Conservation (phyloP, 2,329 filamentous ascomycete species). For the Penicillium sp. region DNA sequence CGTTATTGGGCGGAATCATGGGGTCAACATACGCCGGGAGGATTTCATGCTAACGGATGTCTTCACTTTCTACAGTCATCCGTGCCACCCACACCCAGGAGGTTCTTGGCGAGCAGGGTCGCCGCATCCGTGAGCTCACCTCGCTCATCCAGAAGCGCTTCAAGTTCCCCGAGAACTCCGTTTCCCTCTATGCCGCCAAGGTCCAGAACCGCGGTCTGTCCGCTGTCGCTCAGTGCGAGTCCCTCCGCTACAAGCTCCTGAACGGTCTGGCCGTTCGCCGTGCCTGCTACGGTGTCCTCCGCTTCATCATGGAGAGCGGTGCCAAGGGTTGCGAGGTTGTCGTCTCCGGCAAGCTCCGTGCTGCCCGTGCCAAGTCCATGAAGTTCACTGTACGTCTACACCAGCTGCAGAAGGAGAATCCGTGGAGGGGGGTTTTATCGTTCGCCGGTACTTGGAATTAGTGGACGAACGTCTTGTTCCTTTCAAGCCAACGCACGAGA, state of each 20-base stretch:
- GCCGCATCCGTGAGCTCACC: conserved; percentile 99
- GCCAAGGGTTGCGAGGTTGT: conserved; percentile 99
- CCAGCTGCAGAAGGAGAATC: neutral
- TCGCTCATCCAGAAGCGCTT: conserved; percentile 99
- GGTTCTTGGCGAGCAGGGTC: conserved; percentile 99
- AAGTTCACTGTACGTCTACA: conserved; percentile 85
- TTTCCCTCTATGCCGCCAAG: conserved; percentile 99
- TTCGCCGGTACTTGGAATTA: neutral
- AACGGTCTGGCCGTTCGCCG: conserved; percentile 98
- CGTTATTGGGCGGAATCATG: conserved; percentile 3
- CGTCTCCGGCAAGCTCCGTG: conserved; percentile 97
- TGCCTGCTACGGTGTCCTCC: conserved; percentile 99
- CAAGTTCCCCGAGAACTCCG: conserved; percentile 99
- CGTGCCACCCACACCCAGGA: conserved; percentile 99
- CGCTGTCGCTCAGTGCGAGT: conserved; percentile 99
- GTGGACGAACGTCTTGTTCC: neutral
- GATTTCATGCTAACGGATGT: conserved; percentile 35
- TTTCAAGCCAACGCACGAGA: neutral
- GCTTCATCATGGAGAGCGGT: conserved; percentile 99
- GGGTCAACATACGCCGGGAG: conserved; percentile 6
- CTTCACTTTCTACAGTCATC: conserved; percentile 64
- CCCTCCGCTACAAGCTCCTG: conserved; percentile 99
- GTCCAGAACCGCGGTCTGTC: conserved; percentile 99
- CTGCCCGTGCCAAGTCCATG: conserved; percentile 99
- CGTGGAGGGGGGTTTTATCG: neutral